Base-by-base conservation (phyloP, 495 filamentous ascomycete genomes). In the Talaromyces nanjingensis region DNA sequence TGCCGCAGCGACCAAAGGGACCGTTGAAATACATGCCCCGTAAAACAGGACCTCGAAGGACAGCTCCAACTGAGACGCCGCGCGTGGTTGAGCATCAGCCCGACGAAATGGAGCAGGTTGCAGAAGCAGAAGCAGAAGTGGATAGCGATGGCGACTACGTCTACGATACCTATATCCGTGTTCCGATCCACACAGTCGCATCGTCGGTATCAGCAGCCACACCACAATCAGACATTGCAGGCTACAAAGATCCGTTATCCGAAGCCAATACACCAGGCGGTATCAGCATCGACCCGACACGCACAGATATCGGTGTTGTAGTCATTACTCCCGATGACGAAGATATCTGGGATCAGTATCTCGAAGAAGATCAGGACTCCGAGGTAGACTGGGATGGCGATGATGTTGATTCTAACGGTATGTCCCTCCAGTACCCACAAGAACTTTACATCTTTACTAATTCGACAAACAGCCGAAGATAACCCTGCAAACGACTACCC, bases 401-500 rank as follows among this genome's bases (percentile, higher is more conserved):
- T 39, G 83, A 87, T 61, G 85, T 84, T 16, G 84, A 86, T 64
- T 84, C 84, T 25, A 86, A 87, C 65, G 85, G 84, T 86, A 67
- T 66, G 71, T 66, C 14, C 24, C 29, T 60, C 20, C 33, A 20
- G 37, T 22, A 18, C 60, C 52, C 42, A n/a, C 31, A 2, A 63
- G 12, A 58, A 9, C 8, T 12, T 18, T 24, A 18, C 31, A 11
- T 27, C 34, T 16, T 33, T 56, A 49, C 14, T 25, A 42, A 64
- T 68, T 60, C 65, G 24, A 56, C 63, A 71, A 47, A 65, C 70
- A 84, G 86, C 86, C 16, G 86, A 89, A 67, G 83, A 86, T 65
- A 85, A 83, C 68, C 85, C 86, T 56, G 85, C 80, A 60, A 86
- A 86, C 64, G 86, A 89, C 64, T 89, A 89, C 65, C 86, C 86